Conservation (phyloP, 2,329 filamentous ascomycete species). For the Cadophora luteo-olivacea region DNA sequence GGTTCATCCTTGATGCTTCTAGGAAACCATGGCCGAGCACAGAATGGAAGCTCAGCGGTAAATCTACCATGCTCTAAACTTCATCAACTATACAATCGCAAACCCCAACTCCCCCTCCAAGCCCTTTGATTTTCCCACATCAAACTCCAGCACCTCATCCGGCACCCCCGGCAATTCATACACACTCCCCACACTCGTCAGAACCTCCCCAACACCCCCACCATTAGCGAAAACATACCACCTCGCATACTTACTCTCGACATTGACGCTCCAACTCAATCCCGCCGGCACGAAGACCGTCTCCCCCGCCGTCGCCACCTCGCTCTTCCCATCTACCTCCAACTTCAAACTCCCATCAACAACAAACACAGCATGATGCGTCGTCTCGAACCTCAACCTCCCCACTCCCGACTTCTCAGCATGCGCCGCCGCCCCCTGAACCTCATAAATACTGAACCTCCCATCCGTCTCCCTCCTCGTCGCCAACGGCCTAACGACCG, state of each 20-base stretch:
- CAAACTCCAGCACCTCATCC: constrained; percentile 20
- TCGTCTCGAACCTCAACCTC: constrained; percentile 51
- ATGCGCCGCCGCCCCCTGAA: constrained; percentile 54
- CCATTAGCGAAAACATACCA: constrained; percentile 41
- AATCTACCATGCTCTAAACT: neutral
- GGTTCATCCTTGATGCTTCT: too few species aligned
- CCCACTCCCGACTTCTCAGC: constrained; percentile 45
- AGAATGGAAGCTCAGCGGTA: too few species aligned
- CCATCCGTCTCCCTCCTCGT: constrained; percentile 54
- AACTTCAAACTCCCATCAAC: constrained; percentile 54
- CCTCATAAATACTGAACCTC: constrained; percentile 59
- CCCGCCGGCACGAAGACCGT: constrained; percentile 39
- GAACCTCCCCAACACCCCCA: constrained; percentile 38
- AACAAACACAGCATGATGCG: constrained; percentile 60
- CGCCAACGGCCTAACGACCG: constrained; percentile 56
- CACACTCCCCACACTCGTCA: constrained; percentile 29
- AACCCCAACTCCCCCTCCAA: constrained; percentile 29
- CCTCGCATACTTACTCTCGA: constrained; percentile 35
- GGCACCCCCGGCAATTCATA: constrained; percentile 32
- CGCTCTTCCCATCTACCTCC: constrained; percentile 45
- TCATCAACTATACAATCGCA: neutral
- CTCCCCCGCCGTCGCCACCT: constrained; percentile 31
- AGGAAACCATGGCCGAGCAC: too few species aligned
- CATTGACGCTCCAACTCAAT: constrained; percentile 29
- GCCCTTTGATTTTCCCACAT: constrained; percentile 23